Percentiles rank a stretch among this genome's conserved stretches.
phyloP scores from a whole-genome alignment of 2,329 filamentous ascomycete genomes.

The Fusarium setosum region DNA sequence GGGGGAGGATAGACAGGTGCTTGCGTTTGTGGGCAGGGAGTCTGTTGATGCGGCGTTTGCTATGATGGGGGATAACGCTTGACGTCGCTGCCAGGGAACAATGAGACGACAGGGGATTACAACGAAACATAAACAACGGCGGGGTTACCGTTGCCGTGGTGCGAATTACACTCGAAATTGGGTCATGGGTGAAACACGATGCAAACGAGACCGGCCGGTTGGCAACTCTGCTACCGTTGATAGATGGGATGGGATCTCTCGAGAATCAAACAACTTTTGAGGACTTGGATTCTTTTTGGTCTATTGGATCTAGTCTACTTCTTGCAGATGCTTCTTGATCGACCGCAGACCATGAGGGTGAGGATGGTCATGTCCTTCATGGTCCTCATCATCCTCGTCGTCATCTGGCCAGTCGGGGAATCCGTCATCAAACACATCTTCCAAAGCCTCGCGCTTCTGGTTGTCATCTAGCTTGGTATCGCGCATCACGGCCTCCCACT shows the following conservation, averaged over 20 bases:
- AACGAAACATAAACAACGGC: too few relatives aligned
- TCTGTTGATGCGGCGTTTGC: conserved; percentile 34
- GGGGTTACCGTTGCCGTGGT: too few relatives aligned
- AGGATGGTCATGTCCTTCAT: conserved; percentile 42
- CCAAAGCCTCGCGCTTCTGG: conserved; percentile 58
- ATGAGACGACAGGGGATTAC: too few relatives aligned
- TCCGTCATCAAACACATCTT: conserved; percentile 67
- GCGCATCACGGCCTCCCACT: conserved; percentile 65
- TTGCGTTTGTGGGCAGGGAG: conserved; percentile 39
- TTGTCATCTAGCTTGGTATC: conserved; percentile 49
- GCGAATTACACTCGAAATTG: too few relatives aligned
- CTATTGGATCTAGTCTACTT: conserved; percentile 22
- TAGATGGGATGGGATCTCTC: not conserved
- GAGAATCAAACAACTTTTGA: not conserved
- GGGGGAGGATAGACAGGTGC: conserved; percentile 28
- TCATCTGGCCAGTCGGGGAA: conserved; percentile 67
- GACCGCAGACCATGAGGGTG: conserved; percentile 20
- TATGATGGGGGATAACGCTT: conserved; percentile 29
- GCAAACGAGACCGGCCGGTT: too few relatives aligned
- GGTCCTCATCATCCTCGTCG: conserved; percentile 50
- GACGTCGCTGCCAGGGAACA: not conserved
- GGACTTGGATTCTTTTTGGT: not conserved
- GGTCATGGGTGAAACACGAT: too few relatives aligned
- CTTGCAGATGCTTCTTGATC: conserved; percentile 37
- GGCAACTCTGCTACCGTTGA: too few relatives aligned